Evolutionary conservation across 2,329 filamentous ascomycete genomes (phyloP), one percentile per base, ranked within the genome.

Genomic region (Cryphonectria parasitica): DNA sequence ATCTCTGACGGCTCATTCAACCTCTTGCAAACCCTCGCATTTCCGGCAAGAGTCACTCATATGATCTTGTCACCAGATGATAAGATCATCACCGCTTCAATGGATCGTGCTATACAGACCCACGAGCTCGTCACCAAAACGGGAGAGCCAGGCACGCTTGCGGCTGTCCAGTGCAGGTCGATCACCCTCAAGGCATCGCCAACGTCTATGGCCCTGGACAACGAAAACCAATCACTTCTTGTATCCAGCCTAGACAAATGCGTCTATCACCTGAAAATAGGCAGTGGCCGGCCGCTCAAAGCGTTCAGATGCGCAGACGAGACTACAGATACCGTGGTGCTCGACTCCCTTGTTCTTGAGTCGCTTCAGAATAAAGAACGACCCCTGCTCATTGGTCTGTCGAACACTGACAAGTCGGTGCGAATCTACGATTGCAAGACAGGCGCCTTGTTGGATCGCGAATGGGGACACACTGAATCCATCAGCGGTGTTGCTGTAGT

Each of bases 381-480:
- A 3, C 88, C 90, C 39, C 87, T 97, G 66, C 86, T 99, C 66
- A 86, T 96, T 25, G 95, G 94, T n/a, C 87, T 96, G 15, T 98
- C 95, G 11, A 95, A 95, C 75, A 97, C 93, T 0, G 96, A 99
- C 80, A 99, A 98, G 79, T 98, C 96, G 0, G 91, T 99, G 69
- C 87, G 96, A 49, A 83, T 99, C 22, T 99, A 99, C 76, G 93
- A 97, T 75, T 85, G 89, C 41, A 90, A 91, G 72, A 90, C 89
- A 58, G 95, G 95, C 11, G 82, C 84, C 1, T 91, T 99, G 70
- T 82, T 98, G 39, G 92, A 94, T 66, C 90, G 94, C 56, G 96
- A 98, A 81, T 98, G 94, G 89, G 96, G 96, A 0, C 96, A 99
- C 75, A 97, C 95, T 0, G 95, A 98, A 78, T 92, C 95, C 11